phyloP scores from a whole-genome alignment of 306 rosid genomes.

The Glycine soja region DNA sequence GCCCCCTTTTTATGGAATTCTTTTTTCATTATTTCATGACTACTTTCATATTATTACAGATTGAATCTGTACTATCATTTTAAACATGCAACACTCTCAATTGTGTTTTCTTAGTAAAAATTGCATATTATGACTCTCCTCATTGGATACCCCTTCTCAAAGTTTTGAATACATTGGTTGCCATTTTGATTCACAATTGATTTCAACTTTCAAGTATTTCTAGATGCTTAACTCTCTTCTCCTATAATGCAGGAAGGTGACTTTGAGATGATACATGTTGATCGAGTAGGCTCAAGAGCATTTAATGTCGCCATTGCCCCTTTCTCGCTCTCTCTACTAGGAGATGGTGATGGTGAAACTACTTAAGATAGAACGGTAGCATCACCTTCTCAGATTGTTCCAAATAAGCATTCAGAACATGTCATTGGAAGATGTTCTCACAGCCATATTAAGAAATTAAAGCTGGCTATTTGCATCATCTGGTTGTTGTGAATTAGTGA shows the following conservation, averaged over 20 bases:
- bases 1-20: too few relatives aligned
- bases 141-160: neutral
- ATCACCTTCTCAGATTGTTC: constrained; percentile 18
- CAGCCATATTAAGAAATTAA: constrained; percentile 13
- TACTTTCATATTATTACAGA: too few relatives aligned
- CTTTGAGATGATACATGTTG: constrained; percentile 53
- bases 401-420: neutral
- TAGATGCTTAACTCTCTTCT: neutral
- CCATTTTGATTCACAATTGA: constrained; percentile 6
- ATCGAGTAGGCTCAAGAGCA: constrained; percentile 43
- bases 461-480: constrained; percentile 20
- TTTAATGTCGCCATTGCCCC: constrained; percentile 52
- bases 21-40: too few relatives aligned
- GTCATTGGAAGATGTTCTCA: constrained; percentile 9
- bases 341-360: constrained; percentile 35
- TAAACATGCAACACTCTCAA: too few relatives aligned
- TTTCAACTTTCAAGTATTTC: constrained; percentile 28
- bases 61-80: too few relatives aligned
- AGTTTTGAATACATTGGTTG: constrained; percentile 8
- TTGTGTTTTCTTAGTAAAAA: too few relatives aligned
- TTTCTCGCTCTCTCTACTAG: constrained; percentile 49
- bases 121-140: neutral
- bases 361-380: constrained; percentile 39
- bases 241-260: constrained; percentile 54
- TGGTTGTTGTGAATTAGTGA: neutral